phyloP scores from a whole-genome alignment of 768 basidiomycete species.

The Floccularia luteovirens region DNA sequence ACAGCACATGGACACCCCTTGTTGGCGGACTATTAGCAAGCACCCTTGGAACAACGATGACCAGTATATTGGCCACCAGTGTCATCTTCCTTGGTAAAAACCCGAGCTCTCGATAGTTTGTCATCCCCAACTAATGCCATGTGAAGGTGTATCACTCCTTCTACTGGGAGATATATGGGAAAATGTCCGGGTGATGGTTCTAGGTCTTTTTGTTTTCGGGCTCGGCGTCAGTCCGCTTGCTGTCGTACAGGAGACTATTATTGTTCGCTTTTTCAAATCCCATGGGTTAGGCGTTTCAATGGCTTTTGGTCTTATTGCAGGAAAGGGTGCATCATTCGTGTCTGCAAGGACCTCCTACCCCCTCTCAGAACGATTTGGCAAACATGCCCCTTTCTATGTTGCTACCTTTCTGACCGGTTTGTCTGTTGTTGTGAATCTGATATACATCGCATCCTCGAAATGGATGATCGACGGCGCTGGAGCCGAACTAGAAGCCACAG shows the following conservation, averaged over 20 bases:
- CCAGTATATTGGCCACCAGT: slow-evolving; percentile 69
- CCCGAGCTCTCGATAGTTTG: slow-evolving; percentile 4
- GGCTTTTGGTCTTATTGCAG: slow-evolving; percentile 77
- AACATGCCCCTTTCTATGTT: slow-evolving; percentile 69
- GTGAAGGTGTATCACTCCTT: slow-evolving; percentile 30
- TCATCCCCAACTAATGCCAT: background rate
- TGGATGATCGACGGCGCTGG: slow-evolving; percentile 59
- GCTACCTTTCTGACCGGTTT: slow-evolving; percentile 55
- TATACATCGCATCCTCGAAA: slow-evolving; percentile 56
- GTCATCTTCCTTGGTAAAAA: slow-evolving; percentile 52
- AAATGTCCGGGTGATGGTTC: slow-evolving; percentile 59
- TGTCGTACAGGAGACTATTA: slow-evolving; percentile 80
- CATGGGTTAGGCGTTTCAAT: slow-evolving; percentile 72
- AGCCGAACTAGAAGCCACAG: slow-evolving; percentile 56
- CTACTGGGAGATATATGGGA: slow-evolving; percentile 56
- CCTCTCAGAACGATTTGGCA: slow-evolving; percentile 58
- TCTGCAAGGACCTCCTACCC: slow-evolving; percentile 73
- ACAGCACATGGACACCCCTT: slow-evolving; percentile 69
- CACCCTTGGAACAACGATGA: slow-evolving; percentile 62
- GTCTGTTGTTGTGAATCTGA: slow-evolving; percentile 61
- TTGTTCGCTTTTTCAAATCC: slow-evolving; percentile 73
- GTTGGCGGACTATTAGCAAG: slow-evolving; percentile 68
- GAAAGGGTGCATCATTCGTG: slow-evolving; percentile 72
- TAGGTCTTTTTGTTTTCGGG: slow-evolving; percentile 76
- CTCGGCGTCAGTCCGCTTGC: slow-evolving; percentile 74